Base-by-base conservation (phyloP, 257 asterid species). In the Plectranthus barbatus region DNA sequence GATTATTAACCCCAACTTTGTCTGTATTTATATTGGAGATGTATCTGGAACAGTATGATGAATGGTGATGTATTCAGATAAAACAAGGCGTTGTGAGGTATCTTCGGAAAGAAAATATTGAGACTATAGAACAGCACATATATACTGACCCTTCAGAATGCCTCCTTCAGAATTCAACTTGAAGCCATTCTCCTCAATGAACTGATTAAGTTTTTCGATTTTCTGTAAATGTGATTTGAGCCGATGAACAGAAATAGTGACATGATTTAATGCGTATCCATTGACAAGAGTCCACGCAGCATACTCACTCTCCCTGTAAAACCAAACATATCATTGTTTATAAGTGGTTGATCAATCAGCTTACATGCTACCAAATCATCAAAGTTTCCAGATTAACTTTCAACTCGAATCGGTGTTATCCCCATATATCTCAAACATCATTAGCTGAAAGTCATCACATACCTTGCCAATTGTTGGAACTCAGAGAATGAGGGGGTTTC, bases 221-320 rank as follows among this genome's bases (percentile, higher is more conserved):
- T 65, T 66, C 60, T 71, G 78, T 64, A 89, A 72, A 62, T 78
- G 76, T 48, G 99, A 93, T 70, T 76, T 81, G 72, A 93, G 88
- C 49, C 76, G 86, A 69, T 93, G 99, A 52, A 83, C 74, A 61
- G 99, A 85, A 74, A 93, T 83, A 6, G 97, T 86, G 44, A 84
- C 91, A 56, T 93, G 97, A 72, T 93, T 93, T 60, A 87, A 26
- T 1, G 95, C 72, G 60, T 89, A 92, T 42, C 99, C 99, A 64
- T 92, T 89, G 20, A 92, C 97, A 55, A 92, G 87, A 55, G 97
- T 85, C 99, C 99, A 92, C 41, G 97, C 97, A 20, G 97, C 99
- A 78, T 89, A 89, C 70, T 92, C 97, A 68, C 97, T 92, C 77
- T 92, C 99, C 87, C 99, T 92, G 76, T 36, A 71, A 56, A 71